A percentile compares a stretch with the other conserved stretches of the same genome.
These are phyloP conservation scores for Pseudopithomyces chartarum DNA, from an alignment of 2,329 filamentous ascomycete species.

Conservation along the genomic window DNA sequence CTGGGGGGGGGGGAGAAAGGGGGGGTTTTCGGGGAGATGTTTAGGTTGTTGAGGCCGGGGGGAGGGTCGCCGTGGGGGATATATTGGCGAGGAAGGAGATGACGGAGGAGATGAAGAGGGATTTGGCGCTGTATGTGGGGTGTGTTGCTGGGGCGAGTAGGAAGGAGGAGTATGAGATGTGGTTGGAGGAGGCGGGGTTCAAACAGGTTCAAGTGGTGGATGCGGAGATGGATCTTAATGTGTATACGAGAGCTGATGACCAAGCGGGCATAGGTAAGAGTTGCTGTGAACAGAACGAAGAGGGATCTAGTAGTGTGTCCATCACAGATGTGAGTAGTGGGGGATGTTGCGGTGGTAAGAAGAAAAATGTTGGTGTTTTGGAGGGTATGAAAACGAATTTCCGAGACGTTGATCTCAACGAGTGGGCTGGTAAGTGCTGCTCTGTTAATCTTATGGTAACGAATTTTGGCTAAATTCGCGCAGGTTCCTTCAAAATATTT, in stretches of 20 bases:
- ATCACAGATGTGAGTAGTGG: not conserved
- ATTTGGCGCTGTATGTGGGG: constrained; percentile 62
- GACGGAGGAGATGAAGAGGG: constrained; percentile 53
- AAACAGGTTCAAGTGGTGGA: constrained; percentile 19
- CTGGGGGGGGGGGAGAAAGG: constrained; percentile 24
- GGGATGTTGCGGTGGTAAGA: constrained; percentile 14
- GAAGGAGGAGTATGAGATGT: constrained; percentile 58
- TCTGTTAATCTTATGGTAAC: not conserved
- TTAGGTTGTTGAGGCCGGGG: constrained; percentile 62
- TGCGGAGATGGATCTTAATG: constrained; percentile 18
- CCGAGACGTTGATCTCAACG: constrained; percentile 39
- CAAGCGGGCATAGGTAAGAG: not conserved
- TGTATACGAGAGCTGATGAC: constrained; percentile 14
- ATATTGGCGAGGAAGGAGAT: constrained; percentile 60
- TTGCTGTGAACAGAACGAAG: constrained; percentile 8
- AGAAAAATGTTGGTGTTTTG: constrained; percentile 12
- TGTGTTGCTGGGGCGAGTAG: constrained; percentile 64
- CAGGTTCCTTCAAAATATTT: constrained; percentile 56
- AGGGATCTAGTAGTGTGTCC: not conserved
- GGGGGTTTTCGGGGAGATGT: constrained; percentile 61
- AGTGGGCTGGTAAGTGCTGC: constrained; percentile 18
- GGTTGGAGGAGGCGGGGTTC: constrained; percentile 54
- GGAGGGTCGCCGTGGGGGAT: constrained; percentile 64
- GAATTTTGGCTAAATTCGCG: constrained; percentile 5
- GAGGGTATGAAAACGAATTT: constrained; percentile 19